phyloP scores from a whole-genome alignment of 2,329 filamentous ascomycete genomes.

The Zasmidium cellare region DNA sequence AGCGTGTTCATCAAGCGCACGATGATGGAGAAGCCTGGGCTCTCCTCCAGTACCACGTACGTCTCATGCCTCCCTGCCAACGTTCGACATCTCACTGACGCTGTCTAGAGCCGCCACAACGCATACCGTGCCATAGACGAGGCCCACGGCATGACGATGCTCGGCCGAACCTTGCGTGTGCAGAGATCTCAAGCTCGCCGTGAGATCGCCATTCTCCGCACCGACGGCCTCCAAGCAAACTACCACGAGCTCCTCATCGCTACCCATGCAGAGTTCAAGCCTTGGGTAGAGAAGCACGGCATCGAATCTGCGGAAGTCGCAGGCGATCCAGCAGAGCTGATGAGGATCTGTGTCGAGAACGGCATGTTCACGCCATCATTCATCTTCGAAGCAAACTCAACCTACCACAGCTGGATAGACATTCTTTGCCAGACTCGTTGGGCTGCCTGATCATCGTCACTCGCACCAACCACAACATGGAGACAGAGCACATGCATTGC shows the following conservation, averaged over 20 bases:
- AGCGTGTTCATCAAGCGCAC: neutral
- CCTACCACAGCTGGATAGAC: conserved; percentile 95
- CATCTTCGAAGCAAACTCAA: conserved; percentile 78
- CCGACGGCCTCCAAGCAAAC: neutral
- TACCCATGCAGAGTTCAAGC: conserved; percentile 85
- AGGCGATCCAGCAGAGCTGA: conserved; percentile 89
- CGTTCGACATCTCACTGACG: neutral
- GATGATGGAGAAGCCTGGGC: neutral
- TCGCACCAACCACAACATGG: no score
- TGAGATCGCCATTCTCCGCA: neutral
- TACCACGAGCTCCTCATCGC: conserved; percentile 60
- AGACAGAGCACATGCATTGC: no score
- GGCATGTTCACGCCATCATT: conserved; percentile 96
- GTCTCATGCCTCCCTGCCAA: neutral
- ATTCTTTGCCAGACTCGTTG: no score
- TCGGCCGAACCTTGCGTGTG: conserved; percentile 1
- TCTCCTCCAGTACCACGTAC: conserved; percentile 4
- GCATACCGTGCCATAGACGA: neutral
- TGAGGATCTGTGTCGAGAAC: conserved; percentile 94
- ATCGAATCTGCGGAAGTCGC: conserved; percentile 89
- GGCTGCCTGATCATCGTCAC: no score
- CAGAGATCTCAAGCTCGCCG: neutral
- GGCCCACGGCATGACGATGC: neutral
- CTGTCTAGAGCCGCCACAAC: neutral
- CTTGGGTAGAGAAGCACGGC: conserved; percentile 87